These are phyloP conservation scores for Epipyxis sp. DNA, from an alignment of 108 stramenopile species.

Conservation along the genomic window DNA sequence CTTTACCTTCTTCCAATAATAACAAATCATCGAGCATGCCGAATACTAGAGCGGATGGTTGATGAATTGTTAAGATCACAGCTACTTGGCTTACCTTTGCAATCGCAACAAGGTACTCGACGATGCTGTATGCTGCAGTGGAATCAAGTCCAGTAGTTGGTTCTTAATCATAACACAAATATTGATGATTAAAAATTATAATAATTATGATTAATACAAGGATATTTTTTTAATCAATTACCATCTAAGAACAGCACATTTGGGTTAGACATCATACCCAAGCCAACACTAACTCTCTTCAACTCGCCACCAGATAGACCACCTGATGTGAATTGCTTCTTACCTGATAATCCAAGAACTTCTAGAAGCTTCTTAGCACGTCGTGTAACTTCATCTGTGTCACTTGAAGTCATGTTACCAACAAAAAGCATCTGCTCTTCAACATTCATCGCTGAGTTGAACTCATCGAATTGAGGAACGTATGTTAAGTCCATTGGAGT, in stretches of 20 bases:
- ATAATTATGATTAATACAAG: constrained; percentile 17
- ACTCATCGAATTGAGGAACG: constrained; percentile 50
- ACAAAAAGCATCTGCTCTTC: constrained; percentile 40
- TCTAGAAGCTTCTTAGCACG: constrained; percentile 29
- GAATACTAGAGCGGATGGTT: constrained; percentile 41
- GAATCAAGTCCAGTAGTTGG: constrained; percentile 43
- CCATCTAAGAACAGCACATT: constrained; percentile 38
- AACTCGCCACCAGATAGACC: constrained; percentile 39
- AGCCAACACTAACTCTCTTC: constrained; percentile 41
- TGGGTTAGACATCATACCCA: constrained; percentile 44
- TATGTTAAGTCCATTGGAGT: constrained; percentile 36
- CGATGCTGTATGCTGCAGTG: constrained; percentile 40
- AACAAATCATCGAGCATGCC: constrained; percentile 43
- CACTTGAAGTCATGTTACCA: constrained; percentile 20
- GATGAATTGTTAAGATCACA: constrained; percentile 51
- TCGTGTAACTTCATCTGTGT: not conserved
- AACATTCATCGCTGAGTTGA: constrained; percentile 40
- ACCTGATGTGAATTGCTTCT: constrained; percentile 26
- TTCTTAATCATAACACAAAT: no score
- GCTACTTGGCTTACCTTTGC: constrained; percentile 37
- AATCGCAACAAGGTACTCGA: constrained; percentile 40
- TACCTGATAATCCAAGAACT: constrained; percentile 33
- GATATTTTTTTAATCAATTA: no score
- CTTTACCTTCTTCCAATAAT: constrained; percentile 39
- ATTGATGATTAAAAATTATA: no score